Percentiles rank a stretch among this genome's conserved stretches.
Evolutionary conservation across 1,284 basidiomycete genomes (phyloP).

Genomic region (Ceratobasidium theobromae): DNA sequence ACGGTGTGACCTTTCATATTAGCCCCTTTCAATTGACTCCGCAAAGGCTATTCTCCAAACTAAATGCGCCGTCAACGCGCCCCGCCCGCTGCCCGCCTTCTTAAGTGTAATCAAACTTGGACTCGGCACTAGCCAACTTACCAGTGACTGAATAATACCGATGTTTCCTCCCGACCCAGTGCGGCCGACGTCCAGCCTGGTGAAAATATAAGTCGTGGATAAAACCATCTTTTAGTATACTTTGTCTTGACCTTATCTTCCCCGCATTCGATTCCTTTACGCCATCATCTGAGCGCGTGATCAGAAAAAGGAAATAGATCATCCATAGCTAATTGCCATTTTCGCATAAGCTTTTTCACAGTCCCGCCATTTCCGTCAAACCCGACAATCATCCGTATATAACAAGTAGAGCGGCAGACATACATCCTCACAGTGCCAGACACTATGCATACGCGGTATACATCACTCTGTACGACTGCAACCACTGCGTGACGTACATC

Average conservation of each 20-base stretch:
- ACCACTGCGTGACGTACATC: too few relatives aligned
- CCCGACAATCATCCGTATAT: neutral
- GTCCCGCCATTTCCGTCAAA: conserved; percentile 22
- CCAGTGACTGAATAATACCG: neutral
- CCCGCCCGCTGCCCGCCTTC: neutral
- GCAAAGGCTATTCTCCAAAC: neutral
- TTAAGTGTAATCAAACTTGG: too few relatives aligned
- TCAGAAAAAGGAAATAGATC: conserved; percentile 30
- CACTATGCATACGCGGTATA: too few relatives aligned
- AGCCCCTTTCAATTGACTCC: neutral
- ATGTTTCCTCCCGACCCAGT: neutral
- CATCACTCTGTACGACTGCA: too few relatives aligned
- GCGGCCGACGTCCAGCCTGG: neutral
- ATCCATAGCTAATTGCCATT: conserved; percentile 22
- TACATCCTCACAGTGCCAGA: too few relatives aligned
- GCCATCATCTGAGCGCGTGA: conserved; percentile 12
- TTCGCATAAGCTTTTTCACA: neutral
- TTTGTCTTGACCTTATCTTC: conserved; percentile 27
- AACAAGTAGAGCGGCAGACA: too few relatives aligned
- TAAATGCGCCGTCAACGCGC: neutral
- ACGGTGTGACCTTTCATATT: neutral
- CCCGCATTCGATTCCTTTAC: conserved; percentile 18
- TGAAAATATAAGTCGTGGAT: neutral
- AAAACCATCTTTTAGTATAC: conserved; percentile 32
- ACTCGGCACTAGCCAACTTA: too few relatives aligned